Base-by-base conservation (phyloP, 345 rosid species). In the Eucalyptus marginata region DNA sequence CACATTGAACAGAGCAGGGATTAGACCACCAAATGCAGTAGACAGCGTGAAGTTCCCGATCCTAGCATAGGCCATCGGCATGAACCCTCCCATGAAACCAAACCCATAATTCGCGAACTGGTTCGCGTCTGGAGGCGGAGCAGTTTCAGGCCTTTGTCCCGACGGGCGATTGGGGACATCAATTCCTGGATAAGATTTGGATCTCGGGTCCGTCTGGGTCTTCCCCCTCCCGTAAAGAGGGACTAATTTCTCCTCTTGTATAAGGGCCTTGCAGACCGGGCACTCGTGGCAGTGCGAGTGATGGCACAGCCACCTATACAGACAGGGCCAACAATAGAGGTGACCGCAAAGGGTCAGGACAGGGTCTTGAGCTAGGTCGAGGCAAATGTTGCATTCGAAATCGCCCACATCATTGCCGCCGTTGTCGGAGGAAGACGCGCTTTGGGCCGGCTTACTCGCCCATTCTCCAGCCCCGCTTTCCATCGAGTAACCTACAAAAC, bases 221-320 rank as follows among this genome's bases (percentile, higher is more conserved):
- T 96, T 96, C 40, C 99, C 99, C 92, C 99, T 93, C 9, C 99
- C 98, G 18, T 98, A 97, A n/a, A 98, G 97, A 49, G 99, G 99
- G 27, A 98, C 97, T 49, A 98, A 93, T 88, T 96, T 98, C 44
- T 95, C 99, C 90, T 98, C 99, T 90, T 96, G 93, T 16, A 97
- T 93, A 7, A 97, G 89, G 22, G 99, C 99, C 94, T 97, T 98
- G 92, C 99, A 98, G 49, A 98, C 97, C 0, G 99, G 99, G 52
- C 99, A 98, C 90, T 97, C 99, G 13, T 97, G 99, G 40, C 93
- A 96, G 52, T 95, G 96, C 0, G 99, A 98, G 86, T 98, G 99
- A 83, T 96, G 96, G 89, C 92, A 94, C 40, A 97, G 92, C 99
- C 99, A 98, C 66, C 95, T 93, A 90, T 95, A 97, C 7, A 98